Evolutionary conservation across 1,284 basidiomycete genomes (phyloP), one percentile per base, ranked within the genome.

Genomic region (Sphaerobolus stellatus): DNA sequence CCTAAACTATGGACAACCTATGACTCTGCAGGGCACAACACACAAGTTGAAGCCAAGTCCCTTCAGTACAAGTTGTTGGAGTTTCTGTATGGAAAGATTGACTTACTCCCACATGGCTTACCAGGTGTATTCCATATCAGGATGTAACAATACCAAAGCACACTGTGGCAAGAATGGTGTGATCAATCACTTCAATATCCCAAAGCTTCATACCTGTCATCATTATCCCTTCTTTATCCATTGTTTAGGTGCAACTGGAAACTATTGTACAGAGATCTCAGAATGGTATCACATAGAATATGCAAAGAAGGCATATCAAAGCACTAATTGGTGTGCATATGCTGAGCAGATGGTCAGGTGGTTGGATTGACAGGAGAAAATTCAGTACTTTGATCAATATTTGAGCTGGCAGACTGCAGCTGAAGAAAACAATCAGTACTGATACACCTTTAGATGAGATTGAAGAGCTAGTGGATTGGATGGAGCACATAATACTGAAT

Each of bases 271-370:
- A 0, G 62, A 71, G 54, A 58, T 54, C n/a, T 60, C 66, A n/a
- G 69, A 72, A 48, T 64, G 58, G 0, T 61, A 71, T 4, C 64
- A 67, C 41, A 70, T 70, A 33, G 64, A 70, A 62, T 58, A 67
- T 50, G 64, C 69, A 4, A 73, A 73, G 54, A 57, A 69, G 18
- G 67, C 64, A 0, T 72, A 70, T n/a, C 43, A 50, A 50, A 38
- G 48, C 5, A 22, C 22, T 27, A 18, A 50, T 29, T 22, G n/a
- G n/a, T 18, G 36, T 16, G 25, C 16, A 8, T 50, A 22, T n/a
- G n/a, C 25, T 16, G 14, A 40, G 13, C 46, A 48, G n/a, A 48
- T 48, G 46, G 34, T 40, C 2, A 11, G 25, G 11, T 3, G n/a
- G 14, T n/a, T 41, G 8, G 29, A 50, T 30, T n/a, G 48, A 27